phyloP scores from a whole-genome alignment of 2,329 filamentous ascomycete genomes.

The Fusarium continuum region DNA sequence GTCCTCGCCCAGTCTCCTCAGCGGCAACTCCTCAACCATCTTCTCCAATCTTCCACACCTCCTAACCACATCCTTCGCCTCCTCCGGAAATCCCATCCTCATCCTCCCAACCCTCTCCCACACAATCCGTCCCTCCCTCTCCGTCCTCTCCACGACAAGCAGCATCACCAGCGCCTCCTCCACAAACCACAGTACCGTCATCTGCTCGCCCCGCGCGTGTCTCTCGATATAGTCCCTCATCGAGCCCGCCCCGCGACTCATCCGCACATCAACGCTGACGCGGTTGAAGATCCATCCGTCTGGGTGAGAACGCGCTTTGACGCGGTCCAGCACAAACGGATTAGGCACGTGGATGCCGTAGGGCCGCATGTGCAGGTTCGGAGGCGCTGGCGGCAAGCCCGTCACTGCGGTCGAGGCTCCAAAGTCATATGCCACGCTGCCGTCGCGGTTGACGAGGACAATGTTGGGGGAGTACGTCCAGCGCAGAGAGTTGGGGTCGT shows the following conservation, averaged over 20 bases:
- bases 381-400: conserved; percentile 32
- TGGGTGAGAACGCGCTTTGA: conserved; percentile 46
- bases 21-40: conserved; percentile 46
- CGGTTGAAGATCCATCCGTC: conserved; percentile 50
- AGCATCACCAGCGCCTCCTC: conserved; percentile 49
- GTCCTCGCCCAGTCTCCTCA: conserved; percentile 47
- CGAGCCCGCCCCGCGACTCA: conserved; percentile 43
- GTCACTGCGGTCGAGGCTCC: conserved; percentile 9
- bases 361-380: conserved; percentile 37
- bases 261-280: conserved; percentile 47
- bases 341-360: conserved; percentile 48
- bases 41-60: conserved; percentile 45
- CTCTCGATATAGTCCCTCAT: conserved; percentile 49
- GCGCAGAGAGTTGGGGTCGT: conserved; percentile 43
- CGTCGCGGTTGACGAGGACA: conserved; percentile 43
- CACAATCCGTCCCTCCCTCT: conserved; percentile 20
- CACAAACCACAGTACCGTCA: conserved; percentile 50
- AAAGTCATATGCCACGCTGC: conserved; percentile 48
- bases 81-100: conserved; percentile 48
- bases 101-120: conserved; percentile 51
- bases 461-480: conserved; percentile 51
- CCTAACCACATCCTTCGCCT: conserved; percentile 46
- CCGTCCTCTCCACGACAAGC: conserved; percentile 45
- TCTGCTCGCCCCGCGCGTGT: conserved; percentile 49
- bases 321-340: conserved; percentile 47